These are phyloP conservation scores for Dactylellina cionopaga DNA, from an alignment of 2,329 filamentous ascomycete genomes.

Conservation along the genomic window DNA sequence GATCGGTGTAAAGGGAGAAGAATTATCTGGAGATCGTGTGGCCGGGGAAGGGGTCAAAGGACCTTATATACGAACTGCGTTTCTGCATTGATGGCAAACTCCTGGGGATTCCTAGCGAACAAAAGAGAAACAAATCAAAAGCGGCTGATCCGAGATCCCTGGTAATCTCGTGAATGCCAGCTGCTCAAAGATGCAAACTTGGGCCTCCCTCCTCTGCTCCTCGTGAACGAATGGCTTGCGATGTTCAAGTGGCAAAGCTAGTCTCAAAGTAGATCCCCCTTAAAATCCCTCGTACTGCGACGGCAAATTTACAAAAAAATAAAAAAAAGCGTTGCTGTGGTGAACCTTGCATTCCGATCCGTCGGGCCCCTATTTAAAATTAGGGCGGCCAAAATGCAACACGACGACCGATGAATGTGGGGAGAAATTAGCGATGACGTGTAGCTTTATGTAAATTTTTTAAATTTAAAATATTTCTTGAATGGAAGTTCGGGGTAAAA, in stretches of 20 bases:
- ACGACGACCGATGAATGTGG: background rate
- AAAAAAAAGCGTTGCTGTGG: too few relatives aligned
- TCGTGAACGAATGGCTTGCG: slow-evolving; percentile 22
- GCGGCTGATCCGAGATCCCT: slow-evolving; percentile 11
- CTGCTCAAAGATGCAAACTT: slow-evolving; percentile 11
- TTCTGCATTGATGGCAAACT: too few relatives aligned
- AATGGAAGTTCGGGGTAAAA: background rate
- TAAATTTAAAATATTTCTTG: background rate
- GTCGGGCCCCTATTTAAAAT: slow-evolving; percentile 25
- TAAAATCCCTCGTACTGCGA: too few relatives aligned
- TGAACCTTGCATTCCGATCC: slow-evolving; percentile 14
- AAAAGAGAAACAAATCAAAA: slow-evolving; percentile 12
- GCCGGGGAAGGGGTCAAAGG: background rate
- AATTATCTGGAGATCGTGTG: background rate
- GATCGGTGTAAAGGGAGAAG: slow-evolving; percentile 2
- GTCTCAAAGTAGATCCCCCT: too few relatives aligned
- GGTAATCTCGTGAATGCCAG: slow-evolving; percentile 36
- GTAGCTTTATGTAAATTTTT: background rate
- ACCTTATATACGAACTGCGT: slow-evolving; percentile 26
- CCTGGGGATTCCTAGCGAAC: background rate
- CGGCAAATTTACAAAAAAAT: slow-evolving; percentile 18
- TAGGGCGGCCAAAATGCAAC: slow-evolving; percentile 23
- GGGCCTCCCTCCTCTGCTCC: slow-evolving; percentile 14
- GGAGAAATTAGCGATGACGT: slow-evolving; percentile 20
- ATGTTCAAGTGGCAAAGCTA: slow-evolving; percentile 3